A percentile compares a stretch with the other conserved stretches of the same genome.
Conservation (phyloP, 169 alveolate species). For the Plasmodium berghei region DNA sequence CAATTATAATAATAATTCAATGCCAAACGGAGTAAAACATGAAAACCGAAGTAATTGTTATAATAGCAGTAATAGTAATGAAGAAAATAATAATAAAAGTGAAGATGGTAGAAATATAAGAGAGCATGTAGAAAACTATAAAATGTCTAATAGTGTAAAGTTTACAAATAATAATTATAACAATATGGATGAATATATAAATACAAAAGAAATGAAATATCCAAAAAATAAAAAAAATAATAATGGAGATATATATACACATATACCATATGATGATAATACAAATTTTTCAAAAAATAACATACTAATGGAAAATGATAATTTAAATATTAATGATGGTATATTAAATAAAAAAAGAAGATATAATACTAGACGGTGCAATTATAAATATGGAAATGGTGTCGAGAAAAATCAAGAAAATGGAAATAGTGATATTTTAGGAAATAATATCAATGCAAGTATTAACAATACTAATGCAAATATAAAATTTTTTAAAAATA, state of each 20-base stretch:
- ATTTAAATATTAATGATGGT: slow-evolving; percentile 6
- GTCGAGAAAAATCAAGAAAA: slow-evolving; percentile 10
- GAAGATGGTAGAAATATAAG: background rate
- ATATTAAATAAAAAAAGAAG: slow-evolving; percentile 14
- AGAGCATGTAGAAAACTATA: background rate
- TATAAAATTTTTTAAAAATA: too few relatives aligned
- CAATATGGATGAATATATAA: background rate
- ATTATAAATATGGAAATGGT: background rate
- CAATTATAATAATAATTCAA: background rate
- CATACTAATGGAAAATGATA: slow-evolving; percentile 1
- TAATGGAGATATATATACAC: background rate
- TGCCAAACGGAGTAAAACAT: background rate
- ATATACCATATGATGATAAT: background rate
- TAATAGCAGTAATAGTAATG: background rate
- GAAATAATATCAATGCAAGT: background rate
- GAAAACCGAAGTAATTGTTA: background rate
- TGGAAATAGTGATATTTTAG: background rate
- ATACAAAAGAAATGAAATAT: slow-evolving; percentile 2
- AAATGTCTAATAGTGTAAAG: background rate
- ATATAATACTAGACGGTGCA: slow-evolving; percentile 49
- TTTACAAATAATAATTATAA: background rate
- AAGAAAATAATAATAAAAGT: background rate
- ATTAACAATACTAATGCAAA: background rate
- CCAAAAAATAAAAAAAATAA: background rate
- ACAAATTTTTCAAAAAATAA: background rate